Conservation (phyloP, 2,329 filamentous ascomycete species). For the Stemphylium beticola region DNA sequence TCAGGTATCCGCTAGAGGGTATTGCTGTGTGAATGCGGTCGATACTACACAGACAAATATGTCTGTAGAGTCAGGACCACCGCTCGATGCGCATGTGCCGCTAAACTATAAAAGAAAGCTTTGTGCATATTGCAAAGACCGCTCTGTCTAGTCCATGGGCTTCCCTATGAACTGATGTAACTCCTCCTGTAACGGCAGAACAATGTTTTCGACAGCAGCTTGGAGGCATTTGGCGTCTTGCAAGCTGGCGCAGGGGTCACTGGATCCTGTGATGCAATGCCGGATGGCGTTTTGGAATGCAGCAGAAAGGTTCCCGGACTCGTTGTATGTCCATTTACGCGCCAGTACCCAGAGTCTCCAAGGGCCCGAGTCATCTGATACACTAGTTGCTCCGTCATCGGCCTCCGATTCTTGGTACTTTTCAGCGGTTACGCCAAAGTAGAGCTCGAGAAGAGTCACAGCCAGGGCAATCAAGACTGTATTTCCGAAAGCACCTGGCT, state of each 20-base stretch:
- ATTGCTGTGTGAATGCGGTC: no score
- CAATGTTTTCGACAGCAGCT: conserved; percentile 46
- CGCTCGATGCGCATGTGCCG: no score
- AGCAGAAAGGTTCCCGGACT: conserved; percentile 46
- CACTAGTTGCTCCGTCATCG: conserved; percentile 22
- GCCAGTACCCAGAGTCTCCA: conserved; percentile 42
- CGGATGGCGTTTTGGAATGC: conserved; percentile 44
- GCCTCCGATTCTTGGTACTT: conserved; percentile 33
- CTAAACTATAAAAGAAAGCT: no score
- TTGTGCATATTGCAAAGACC: no score
- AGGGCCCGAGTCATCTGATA: conserved; percentile 30
- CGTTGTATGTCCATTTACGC: conserved; percentile 42
- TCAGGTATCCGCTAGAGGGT: neutral
- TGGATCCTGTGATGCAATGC: conserved; percentile 45
- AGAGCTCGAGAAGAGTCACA: conserved; percentile 44
- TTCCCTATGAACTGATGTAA: conserved; percentile 46
- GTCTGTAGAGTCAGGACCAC: no score
- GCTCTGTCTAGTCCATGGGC: conserved; percentile 14
- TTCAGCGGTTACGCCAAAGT: conserved; percentile 44
- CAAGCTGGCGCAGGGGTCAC: conserved; percentile 42
- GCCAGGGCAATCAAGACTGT: conserved; percentile 44
- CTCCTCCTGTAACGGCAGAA: conserved; percentile 47
- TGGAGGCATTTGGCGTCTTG: conserved; percentile 45
- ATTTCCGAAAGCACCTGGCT: conserved; percentile 37
- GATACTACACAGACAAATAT: no score